A percentile compares a stretch with the other conserved stretches of the same genome.
These are phyloP conservation scores for Neonectria faginata DNA, from an alignment of 2,329 filamentous ascomycete species.

Conservation along the genomic window DNA sequence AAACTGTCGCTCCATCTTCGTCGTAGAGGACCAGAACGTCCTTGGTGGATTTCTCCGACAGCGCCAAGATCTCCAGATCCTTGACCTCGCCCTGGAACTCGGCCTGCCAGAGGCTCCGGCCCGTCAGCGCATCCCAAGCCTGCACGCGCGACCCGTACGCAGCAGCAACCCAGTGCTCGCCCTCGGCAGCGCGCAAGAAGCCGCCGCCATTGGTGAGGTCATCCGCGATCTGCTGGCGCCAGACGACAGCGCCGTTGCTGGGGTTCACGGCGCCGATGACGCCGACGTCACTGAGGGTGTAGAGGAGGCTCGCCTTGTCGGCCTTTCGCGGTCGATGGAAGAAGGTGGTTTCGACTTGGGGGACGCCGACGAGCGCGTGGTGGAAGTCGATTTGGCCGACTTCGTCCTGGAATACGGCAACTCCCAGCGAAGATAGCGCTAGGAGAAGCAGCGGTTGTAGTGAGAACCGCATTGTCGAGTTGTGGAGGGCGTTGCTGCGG, in stretches of 20 bases:
- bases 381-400: slow-evolving; percentile 94
- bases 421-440: slow-evolving; percentile 56
- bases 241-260: slow-evolving; percentile 83
- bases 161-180: slow-evolving; percentile 81
- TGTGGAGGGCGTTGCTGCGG: slow-evolving; percentile 35
- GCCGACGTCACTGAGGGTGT: slow-evolving; percentile 86
- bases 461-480: slow-evolving; percentile 51
- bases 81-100: slow-evolving; percentile 69
- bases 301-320: slow-evolving; percentile 89
- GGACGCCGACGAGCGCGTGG: slow-evolving; percentile 86
- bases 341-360: slow-evolving; percentile 86
- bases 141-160: slow-evolving; percentile 77
- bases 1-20: slow-evolving; percentile 65
- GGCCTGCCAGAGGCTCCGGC: slow-evolving; percentile 80
- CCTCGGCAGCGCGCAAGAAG: slow-evolving; percentile 79
- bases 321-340: slow-evolving; percentile 88
- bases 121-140: slow-evolving; percentile 86
- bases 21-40: slow-evolving; percentile 79
- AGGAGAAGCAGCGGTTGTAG: slow-evolving; percentile 53
- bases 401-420: slow-evolving; percentile 88
- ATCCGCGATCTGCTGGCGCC: slow-evolving; percentile 81
- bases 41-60: slow-evolving; percentile 72
- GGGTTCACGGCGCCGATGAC: slow-evolving; percentile 92
- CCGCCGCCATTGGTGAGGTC: slow-evolving; percentile 60
- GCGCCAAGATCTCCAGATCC: slow-evolving; percentile 82